Evolutionary conservation across 2,329 filamentous ascomycete species (phyloP), one percentile per base, ranked within the genome.

Genomic region (Colletotrichum orchidophilum): DNA sequence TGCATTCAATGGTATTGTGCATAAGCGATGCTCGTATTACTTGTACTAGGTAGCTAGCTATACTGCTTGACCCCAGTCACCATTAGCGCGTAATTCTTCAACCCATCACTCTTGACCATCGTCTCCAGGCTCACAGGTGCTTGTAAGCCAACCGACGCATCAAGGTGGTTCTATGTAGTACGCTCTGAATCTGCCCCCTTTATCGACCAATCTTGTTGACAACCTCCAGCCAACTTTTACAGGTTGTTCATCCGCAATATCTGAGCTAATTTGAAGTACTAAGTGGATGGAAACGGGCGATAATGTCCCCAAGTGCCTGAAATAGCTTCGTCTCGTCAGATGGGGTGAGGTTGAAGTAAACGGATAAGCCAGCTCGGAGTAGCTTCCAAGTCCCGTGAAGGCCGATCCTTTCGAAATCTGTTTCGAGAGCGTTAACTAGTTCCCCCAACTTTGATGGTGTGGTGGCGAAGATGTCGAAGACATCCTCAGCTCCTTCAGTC

Each of bases 21-120:
- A 62, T 57, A 39, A 62, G 9, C 26, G 21, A 55, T 50, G 2
- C 24, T 63, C 11, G 13, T 31, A 50, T 55, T 33, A 33, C 21
- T 50, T 27, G 27, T 26, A 18, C 3, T 67, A 67, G 50, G 64
- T 54, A 63, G 57, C 49, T 67, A 62, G 64, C 24, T 63, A 65
- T 70, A 73, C 63, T 52, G 35, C 60, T 29, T 39, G 18, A 31
- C 6, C 59, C 27, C 59, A 21, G 12, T 52, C n/a, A n/a, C 42
- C 27, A n/a, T 52, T 27, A 24, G n/a, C 59, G 18, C 24, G 15
- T 7, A 24, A 7, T 21, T n/a, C 29, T 7, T 13, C 3, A 21
- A 26, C 8, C 33, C 21, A 13, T 62, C 50, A 26, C 7, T 24
- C n/a, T 3, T 52, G 27, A 46, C 18, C 18, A 21, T n/a, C 21